Conservation (phyloP, 2,329 filamentous ascomycete genomes). For the Pseudomassariella vexata region DNA sequence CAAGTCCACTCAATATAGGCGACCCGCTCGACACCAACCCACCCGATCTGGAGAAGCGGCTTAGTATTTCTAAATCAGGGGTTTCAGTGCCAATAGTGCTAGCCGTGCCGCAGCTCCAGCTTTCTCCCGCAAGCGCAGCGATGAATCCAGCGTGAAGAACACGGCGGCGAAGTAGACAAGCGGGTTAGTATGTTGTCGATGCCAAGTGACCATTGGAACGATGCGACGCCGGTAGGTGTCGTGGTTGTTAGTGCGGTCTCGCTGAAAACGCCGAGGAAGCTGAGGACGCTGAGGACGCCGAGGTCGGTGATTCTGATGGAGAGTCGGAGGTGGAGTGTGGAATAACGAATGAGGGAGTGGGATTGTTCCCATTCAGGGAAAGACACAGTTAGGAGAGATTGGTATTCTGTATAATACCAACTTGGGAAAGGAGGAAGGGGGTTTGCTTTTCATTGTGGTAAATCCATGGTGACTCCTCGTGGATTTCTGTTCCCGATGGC, state of each 20-base stretch:
- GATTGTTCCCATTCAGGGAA: background rate
- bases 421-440: too few relatives aligned
- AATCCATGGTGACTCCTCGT: too few relatives aligned
- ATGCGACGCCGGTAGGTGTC: background rate
- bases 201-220: background rate
- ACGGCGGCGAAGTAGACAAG: slow-evolving; percentile 7
- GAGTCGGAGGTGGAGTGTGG: slow-evolving; percentile 6
- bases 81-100: slow-evolving; percentile 2
- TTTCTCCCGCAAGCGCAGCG: background rate
- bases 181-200: slow-evolving; percentile 5
- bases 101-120: background rate
- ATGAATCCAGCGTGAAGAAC: slow-evolving; percentile 2
- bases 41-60: slow-evolving; percentile 14
- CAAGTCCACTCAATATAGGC: slow-evolving; percentile 13
- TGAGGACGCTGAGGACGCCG: background rate
- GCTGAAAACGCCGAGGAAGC: background rate
- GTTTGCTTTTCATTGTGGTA: too few relatives aligned
- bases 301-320: slow-evolving; percentile 7
- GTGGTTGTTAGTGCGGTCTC: slow-evolving; percentile 2
- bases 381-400: background rate
- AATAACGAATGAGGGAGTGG: too few relatives aligned
- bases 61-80: too few relatives aligned
- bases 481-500: too few relatives aligned
- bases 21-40: slow-evolving; percentile 21
- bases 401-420: background rate